Base-by-base conservation (phyloP, 2,329 filamentous ascomycete species). In the Tolypocladium album region DNA sequence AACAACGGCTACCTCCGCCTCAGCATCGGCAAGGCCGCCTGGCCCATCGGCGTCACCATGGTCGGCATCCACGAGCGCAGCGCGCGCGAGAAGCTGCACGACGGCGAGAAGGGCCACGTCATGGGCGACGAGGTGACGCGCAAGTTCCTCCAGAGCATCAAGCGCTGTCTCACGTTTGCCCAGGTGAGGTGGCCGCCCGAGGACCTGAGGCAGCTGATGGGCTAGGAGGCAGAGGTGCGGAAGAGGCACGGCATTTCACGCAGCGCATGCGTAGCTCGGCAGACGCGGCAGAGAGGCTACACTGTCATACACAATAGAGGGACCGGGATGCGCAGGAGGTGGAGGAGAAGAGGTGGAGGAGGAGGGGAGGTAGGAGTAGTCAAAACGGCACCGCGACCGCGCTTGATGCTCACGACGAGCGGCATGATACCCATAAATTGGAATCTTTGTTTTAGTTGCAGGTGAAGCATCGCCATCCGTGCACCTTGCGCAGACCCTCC, bases 21-120 rank as follows among this genome's bases (percentile, higher is more conserved):
- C 59, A 96, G 90, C 72, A 99, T 99, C 69, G 92, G 92, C 64
- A 96, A 96, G 77, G 92, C 92, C 66, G 94, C 94, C 20, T 99
- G 94, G 94, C 94, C 94, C 31, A 99, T 99, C 69, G 94, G 94
- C 75, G 94, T 99, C 45, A 99, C 94, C 73, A 99, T 97, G 94
- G 94, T 99, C 69, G 94, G 94, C 80, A 99, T 99, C 68, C 94
- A 99, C 83, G 94, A 97, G 79, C 86, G 94, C 70, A 94, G 89
- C 66, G 93, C 94, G 24, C 85, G 94, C 64, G 94, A 99, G 76
- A 99, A 99, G 76, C 78, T 99, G 61, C 92, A 97, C 71, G 86
- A 94, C 72, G 88, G 87, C 61, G 86, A 88, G 69, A 88, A 92
- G 69, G 94, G 93, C 4, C 92, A 99, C 73, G 96, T 97, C 67